Base-by-base conservation (phyloP, 768 basidiomycete species). In the Xanthoconium purpureum region DNA sequence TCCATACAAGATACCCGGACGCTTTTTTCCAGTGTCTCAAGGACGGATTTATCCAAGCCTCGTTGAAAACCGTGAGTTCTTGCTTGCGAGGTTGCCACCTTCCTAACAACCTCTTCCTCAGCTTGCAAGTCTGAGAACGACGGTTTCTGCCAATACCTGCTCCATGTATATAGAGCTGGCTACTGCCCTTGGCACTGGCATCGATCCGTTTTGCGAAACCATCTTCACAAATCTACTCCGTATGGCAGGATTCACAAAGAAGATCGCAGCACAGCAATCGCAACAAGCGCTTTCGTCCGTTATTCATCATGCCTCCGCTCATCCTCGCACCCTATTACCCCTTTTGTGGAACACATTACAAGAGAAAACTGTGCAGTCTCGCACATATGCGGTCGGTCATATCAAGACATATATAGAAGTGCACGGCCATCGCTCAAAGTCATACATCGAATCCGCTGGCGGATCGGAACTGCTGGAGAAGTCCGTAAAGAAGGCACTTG, bases 181-280 rank as follows among this genome's bases (percentile, higher is more conserved):
- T 35, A 60, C 73, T 32, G 75, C 83, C 15, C 81, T 98, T 32
- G 85, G 85, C 44, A 63, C 81, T 11, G 71, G 78, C 15, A 74
- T 98, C 45, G 95, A 98, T 67, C 86, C 85, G 0, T 83, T 89
- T 64, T 87, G 87, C 66, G 97, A 98, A 47, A 70, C 78, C 2
- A 66, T 97, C 4, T 77, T 93, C 56, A 80, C 81, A n/a, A 82
- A 88, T 64, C 80, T 95, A 13, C 77, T 95, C 40, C 86, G 85
- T 59, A 89, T 98, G 90, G 84, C 90, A 30, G 86, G 85, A 9
- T 85, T 91, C 52, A 98, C 95, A 33, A 99, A 99, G 74, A 96
- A 95, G 70, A 85, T 98, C 47, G 82, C 85, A 24, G 92, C 89
- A 5, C 87, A 92, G 54, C 88, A 88, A 56, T 91, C 95, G 1